Evolutionary conservation across 2,329 filamentous ascomycete genomes (phyloP).

Genomic region (Xylaria sp.): DNA sequence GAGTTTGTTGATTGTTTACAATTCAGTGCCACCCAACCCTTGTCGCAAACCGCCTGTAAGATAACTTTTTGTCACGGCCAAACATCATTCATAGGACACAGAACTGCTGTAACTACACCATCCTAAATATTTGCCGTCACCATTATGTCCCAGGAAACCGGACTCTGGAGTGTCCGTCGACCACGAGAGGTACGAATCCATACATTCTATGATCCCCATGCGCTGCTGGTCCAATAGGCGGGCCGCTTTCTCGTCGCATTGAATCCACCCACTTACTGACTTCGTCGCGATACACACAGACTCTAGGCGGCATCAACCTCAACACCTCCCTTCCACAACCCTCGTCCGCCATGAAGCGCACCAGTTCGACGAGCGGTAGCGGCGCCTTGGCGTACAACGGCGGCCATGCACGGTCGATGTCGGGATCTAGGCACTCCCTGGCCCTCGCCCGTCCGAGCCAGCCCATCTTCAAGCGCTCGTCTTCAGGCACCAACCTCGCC

Average conservation of each 20-base stretch:
- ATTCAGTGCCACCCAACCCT: slow-evolving; percentile 32
- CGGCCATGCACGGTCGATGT: slow-evolving; percentile 83
- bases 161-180: slow-evolving; percentile 90
- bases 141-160: slow-evolving; percentile 86
- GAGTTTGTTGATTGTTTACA: slow-evolving; percentile 49
- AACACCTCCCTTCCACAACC: slow-evolving; percentile 91
- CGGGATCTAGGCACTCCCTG: slow-evolving; percentile 85
- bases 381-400: slow-evolving; percentile 71
- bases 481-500: slow-evolving; percentile 81
- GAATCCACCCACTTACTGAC: slow-evolving; percentile 34
- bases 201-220: slow-evolving; percentile 30
- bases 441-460: slow-evolving; percentile 85
- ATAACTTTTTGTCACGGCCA: not conserved
- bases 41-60: slow-evolving; percentile 16
- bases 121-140: slow-evolving; percentile 11
- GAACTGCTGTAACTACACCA: not conserved
- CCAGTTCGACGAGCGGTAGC: slow-evolving; percentile 77
- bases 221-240: slow-evolving; percentile 30
- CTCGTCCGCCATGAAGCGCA: slow-evolving; percentile 92
- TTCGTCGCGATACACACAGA: slow-evolving; percentile 63
- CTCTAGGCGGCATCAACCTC: slow-evolving; percentile 83
- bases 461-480: slow-evolving; percentile 85
- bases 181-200: slow-evolving; percentile 79
- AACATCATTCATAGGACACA: not conserved
- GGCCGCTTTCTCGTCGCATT: slow-evolving; percentile 26